Evolutionary conservation across 768 basidiomycete species (phyloP), one percentile per base, ranked within the genome.

Genomic region (Pleurotus tuber-regium): DNA sequence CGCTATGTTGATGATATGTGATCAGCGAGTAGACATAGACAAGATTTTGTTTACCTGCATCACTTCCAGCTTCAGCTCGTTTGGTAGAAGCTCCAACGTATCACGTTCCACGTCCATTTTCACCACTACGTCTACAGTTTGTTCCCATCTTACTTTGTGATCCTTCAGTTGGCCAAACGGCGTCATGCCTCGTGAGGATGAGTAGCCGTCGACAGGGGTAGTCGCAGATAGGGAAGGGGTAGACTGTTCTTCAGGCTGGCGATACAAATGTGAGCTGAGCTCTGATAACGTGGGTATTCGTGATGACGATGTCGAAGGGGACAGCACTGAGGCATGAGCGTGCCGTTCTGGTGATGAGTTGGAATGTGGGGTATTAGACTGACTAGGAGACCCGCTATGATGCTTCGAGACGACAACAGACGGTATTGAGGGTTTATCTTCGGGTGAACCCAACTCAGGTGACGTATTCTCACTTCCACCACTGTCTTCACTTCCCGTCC

Each of bases 1-100:
- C 79, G 78, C 56, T 52, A 28, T 33, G 18, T 19, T 11, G 23
- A 31, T 4, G 14, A 35, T 8, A 6, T 21, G 11, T 9, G 11
- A 16, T 10, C 12, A 31, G 30, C 19, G 18, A 18, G 12, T 11
- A 12, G 41, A 21, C 30, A 47, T 36, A 38, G n/a, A 24, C 4
- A 16, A 16, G 6, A 30, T n/a, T 4, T 28, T n/a, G 21, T 42
- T 23, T 23, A 52, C 51, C 69, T 87, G 73, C 56, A 84, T 76
- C 28, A 89, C 77, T 21, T 80, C 74, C 3, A 92, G 72, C 65
- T 85, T 89, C 53, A 89, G 75, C 9, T 80, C 78, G 59, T 74
- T 79, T n/a, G 77, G 75, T 35, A 78, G 67, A 3, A 92, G 70
- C 19, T 80, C 74, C 0, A 66, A 59, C 0, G 73, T 69, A 49